Conservation (phyloP, 352 stramenopile species). For the Phytopythium vexans region DNA sequence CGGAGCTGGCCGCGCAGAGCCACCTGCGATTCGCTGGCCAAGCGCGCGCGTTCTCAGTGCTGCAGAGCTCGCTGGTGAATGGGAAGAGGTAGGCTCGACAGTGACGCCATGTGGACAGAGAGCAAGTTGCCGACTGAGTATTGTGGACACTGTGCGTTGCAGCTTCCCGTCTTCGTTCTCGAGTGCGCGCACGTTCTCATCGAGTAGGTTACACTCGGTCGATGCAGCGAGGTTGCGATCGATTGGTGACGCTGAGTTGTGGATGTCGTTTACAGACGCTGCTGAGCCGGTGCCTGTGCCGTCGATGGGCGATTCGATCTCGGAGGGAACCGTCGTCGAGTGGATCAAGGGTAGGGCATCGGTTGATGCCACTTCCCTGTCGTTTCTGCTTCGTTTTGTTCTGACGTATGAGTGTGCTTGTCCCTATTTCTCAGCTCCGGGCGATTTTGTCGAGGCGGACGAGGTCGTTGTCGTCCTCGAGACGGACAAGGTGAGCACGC, state of each 20-base stretch:
- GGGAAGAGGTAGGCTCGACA: slow-evolving; percentile 16
- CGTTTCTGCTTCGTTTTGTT: background rate
- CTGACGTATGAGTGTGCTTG: background rate
- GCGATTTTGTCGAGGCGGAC: slow-evolving; percentile 93
- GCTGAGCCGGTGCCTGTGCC: slow-evolving; percentile 73
- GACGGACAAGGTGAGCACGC: slow-evolving; percentile 94
- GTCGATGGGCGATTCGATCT: slow-evolving; percentile 96
- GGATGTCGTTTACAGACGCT: slow-evolving; percentile 15
- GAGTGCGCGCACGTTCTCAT: slow-evolving; percentile 40
- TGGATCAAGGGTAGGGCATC: slow-evolving; percentile 85
- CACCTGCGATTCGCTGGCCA: slow-evolving; percentile 6
- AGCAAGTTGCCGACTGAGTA: background rate
- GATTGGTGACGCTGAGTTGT: background rate
- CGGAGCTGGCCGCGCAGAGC: slow-evolving; percentile 8
- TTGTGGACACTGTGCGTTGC: background rate
- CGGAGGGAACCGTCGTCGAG: slow-evolving; percentile 96
- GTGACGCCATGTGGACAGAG: background rate
- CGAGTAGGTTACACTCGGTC: slow-evolving; percentile 18
- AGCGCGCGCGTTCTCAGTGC: slow-evolving; percentile 22
- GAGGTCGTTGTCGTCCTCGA: slow-evolving; percentile 98
- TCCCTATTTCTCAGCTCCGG: slow-evolving; percentile 46
- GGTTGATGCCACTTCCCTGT: background rate
- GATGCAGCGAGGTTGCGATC: background rate
- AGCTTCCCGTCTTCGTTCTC: slow-evolving; percentile 25
- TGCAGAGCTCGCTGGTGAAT: slow-evolving; percentile 16